phyloP scores from a whole-genome alignment of 495 filamentous ascomycete genomes.

The Penicillium arizonense region DNA sequence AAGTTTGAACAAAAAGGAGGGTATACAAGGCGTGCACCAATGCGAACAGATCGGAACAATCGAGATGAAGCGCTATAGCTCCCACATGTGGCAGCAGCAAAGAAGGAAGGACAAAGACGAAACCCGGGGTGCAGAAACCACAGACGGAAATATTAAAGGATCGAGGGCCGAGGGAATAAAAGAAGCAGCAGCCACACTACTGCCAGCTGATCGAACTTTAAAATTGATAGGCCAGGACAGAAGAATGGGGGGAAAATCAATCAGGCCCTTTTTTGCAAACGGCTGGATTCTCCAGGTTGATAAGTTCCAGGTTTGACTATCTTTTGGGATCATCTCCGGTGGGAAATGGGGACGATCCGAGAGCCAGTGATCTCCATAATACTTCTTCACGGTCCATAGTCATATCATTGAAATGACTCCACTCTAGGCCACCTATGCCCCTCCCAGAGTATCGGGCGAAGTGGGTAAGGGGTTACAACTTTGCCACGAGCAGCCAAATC shows the following conservation, averaged over 20 bases:
- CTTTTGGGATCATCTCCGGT: neutral
- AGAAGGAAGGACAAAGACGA: constrained; percentile 4
- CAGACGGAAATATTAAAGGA: neutral
- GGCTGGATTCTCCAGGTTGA: neutral
- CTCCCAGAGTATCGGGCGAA: constrained; percentile 11
- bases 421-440: constrained; percentile 4
- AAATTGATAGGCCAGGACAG: constrained; percentile 7
- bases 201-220: constrained; percentile 17
- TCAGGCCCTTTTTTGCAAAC: constrained; percentile 7
- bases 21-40: neutral
- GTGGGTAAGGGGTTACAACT: constrained; percentile 14
- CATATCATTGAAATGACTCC: constrained; percentile 2
- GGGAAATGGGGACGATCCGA: neutral
- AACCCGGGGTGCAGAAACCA: constrained; percentile 2
- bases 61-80: neutral
- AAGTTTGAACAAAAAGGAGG: neutral
- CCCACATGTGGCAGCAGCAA: neutral
- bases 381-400: neutral
- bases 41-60: neutral
- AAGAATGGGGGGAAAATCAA: neutral
- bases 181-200: neutral
- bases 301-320: neutral
- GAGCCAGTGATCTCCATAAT: neutral
- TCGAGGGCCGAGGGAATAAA: constrained; percentile 1
- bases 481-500: constrained; percentile 10